phyloP scores from a whole-genome alignment of 768 basidiomycete genomes.

The Tulasnella sp. region DNA sequence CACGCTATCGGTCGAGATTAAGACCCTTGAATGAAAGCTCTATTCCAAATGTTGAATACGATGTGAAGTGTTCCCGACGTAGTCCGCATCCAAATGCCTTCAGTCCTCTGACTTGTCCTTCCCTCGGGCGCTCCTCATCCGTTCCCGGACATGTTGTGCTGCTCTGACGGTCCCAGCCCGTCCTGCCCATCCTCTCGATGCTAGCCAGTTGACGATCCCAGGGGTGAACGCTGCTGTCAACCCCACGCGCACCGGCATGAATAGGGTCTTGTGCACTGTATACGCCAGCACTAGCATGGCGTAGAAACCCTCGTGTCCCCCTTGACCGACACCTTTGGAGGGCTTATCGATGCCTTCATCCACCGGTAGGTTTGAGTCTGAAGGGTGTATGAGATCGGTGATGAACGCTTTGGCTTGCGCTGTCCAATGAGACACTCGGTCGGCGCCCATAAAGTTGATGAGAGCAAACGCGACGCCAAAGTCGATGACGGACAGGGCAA shows the following conservation, averaged over 20 bases:
- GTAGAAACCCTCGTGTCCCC: slow-evolving; percentile 64
- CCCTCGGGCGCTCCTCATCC: neutral
- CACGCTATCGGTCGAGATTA: no score
- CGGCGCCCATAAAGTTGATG: slow-evolving; percentile 80
- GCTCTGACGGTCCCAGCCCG: slow-evolving; percentile 56
- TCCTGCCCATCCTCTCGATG: slow-evolving; percentile 70
- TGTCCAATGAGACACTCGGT: slow-evolving; percentile 66
- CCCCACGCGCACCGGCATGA: slow-evolving; percentile 80
- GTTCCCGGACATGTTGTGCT: slow-evolving; percentile 20
- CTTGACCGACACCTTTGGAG: slow-evolving; percentile 22
- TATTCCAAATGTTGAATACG: no score
- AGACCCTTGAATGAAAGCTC: no score
- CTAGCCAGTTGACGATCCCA: slow-evolving; percentile 71
- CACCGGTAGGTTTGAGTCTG: slow-evolving; percentile 50
- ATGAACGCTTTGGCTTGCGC: slow-evolving; percentile 25
- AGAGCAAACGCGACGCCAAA: slow-evolving; percentile 74
- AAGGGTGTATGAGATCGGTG: slow-evolving; percentile 35
- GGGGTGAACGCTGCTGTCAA: slow-evolving; percentile 81
- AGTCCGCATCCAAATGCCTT: no score
- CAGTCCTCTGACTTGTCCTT: slow-evolving; percentile 2
- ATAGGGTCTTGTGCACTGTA: slow-evolving; percentile 88
- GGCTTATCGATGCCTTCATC: slow-evolving; percentile 45
- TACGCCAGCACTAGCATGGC: slow-evolving; percentile 91
- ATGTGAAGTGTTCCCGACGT: no score
- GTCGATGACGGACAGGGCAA: slow-evolving; percentile 60